A percentile compares a stretch with the other conserved stretches of the same genome.
phyloP scores from a whole-genome alignment of 1,284 basidiomycete genomes.

The Meripilus lineatus region DNA sequence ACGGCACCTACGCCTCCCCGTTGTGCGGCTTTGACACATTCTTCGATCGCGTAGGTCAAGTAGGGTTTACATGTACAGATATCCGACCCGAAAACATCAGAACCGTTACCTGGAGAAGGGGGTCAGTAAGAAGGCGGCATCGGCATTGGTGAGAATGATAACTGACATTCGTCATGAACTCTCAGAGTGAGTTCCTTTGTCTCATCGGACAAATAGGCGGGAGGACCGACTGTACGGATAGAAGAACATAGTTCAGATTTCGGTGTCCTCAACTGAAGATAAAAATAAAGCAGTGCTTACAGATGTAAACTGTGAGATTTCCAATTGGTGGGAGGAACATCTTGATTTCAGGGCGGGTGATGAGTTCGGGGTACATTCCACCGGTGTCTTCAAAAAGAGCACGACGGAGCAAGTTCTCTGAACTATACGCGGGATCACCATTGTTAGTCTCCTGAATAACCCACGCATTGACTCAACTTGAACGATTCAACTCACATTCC shows the following conservation, averaged over 20 bases:
- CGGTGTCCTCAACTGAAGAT: neutral
- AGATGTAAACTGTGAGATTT: slow-evolving; percentile 90
- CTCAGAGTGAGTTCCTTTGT: slow-evolving; percentile 86
- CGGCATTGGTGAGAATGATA: slow-evolving; percentile 10
- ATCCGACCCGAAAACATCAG: slow-evolving; percentile 87
- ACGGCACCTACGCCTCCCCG: slow-evolving; percentile 89
- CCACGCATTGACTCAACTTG: neutral
- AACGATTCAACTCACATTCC: slow-evolving; percentile 60
- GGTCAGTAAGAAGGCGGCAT: neutral
- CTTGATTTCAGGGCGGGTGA: slow-evolving; percentile 94
- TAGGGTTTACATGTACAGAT: slow-evolving; percentile 97
- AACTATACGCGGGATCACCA: slow-evolving; percentile 41
- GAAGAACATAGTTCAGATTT: neutral
- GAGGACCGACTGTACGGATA: slow-evolving; percentile 62
- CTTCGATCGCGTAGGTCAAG: slow-evolving; percentile 89
- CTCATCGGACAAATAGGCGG: slow-evolving; percentile 73
- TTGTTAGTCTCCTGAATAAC: no score
- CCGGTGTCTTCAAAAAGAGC: slow-evolving; percentile 94
- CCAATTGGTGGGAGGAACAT: slow-evolving; percentile 95
- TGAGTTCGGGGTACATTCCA: slow-evolving; percentile 95
- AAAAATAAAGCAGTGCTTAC: slow-evolving; percentile 34
- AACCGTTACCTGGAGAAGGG: slow-evolving; percentile 59
- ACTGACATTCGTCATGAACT: slow-evolving; percentile 89
- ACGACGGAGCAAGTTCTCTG: slow-evolving; percentile 80
- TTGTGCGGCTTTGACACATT: slow-evolving; percentile 85